Conservation (phyloP, 2,329 filamentous ascomycete genomes). For the Xylaria polymorpha region DNA sequence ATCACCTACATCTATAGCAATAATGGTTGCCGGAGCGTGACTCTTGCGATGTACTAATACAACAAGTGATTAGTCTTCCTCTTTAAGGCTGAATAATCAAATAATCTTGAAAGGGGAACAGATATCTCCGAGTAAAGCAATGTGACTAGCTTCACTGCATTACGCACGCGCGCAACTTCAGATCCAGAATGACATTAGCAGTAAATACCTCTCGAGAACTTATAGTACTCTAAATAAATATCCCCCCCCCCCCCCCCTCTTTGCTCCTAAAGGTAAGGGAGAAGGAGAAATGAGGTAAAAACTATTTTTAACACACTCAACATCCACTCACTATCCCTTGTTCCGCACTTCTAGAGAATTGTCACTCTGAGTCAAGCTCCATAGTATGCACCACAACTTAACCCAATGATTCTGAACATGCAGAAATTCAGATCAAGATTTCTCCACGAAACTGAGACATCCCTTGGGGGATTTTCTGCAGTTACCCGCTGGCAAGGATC, state of each 20-base stretch:
- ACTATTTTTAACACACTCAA: neutral
- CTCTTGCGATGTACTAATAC: constrained; percentile 13
- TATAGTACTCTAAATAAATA: neutral
- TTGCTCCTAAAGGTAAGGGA: neutral
- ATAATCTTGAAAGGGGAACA: neutral
- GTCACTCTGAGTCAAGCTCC: neutral
- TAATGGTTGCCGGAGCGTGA: neutral
- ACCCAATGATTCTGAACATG: neutral
- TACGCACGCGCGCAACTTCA: neutral
- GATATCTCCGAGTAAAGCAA: constrained; percentile 2
- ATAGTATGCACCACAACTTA: neutral
- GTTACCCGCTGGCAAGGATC: constrained; percentile 12
- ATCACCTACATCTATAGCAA: neutral
- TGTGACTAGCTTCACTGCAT: neutral
- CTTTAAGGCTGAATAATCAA: neutral
- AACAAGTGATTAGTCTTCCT: neutral
- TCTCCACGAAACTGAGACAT: neutral
- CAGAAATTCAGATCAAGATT: neutral
- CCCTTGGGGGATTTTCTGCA: neutral
- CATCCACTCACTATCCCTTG: neutral
- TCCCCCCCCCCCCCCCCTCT: neutral
- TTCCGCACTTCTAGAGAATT: neutral
- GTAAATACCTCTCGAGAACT: neutral
- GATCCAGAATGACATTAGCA: neutral
- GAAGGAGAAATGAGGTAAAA: neutral